phyloP scores from a whole-genome alignment of 2,329 filamentous ascomycete genomes.

The Colletotrichum sp. region DNA sequence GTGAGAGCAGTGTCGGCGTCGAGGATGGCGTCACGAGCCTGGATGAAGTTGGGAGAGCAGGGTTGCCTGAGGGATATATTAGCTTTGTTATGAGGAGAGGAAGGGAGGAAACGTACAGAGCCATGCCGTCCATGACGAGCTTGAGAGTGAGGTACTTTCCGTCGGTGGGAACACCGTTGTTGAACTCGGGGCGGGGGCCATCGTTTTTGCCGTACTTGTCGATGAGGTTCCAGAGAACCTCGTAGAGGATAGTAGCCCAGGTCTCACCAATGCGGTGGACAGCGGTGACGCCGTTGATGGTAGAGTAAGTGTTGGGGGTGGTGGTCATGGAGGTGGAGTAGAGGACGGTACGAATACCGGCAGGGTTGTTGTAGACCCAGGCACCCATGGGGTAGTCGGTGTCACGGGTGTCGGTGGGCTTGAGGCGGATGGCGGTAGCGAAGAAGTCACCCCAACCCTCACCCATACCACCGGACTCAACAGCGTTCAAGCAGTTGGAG shows the following conservation, averaged over 20 bases:
- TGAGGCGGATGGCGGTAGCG: constrained; percentile 54
- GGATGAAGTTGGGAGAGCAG: constrained; percentile 59
- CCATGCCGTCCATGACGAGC: constrained; percentile 56
- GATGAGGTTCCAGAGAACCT: constrained; percentile 63
- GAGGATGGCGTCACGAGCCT: constrained; percentile 59
- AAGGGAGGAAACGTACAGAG: constrained; percentile 36
- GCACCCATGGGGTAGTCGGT: constrained; percentile 54
- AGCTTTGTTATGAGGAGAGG: background rate
- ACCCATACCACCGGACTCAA: constrained; percentile 62
- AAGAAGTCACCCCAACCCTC: constrained; percentile 65
- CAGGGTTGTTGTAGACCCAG: constrained; percentile 49
- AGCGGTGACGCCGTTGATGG: constrained; percentile 38
- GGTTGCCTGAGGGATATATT: constrained; percentile 44
- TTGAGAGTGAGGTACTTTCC: constrained; percentile 58
- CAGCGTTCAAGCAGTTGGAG: constrained; percentile 47
- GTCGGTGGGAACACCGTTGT: constrained; percentile 53
- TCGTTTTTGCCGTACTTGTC: constrained; percentile 59
- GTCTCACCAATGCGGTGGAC: constrained; percentile 57
- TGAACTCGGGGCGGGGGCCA: constrained; percentile 43
- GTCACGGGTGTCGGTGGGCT: constrained; percentile 46
- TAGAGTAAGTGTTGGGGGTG: constrained; percentile 56
- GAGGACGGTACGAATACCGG: constrained; percentile 53
- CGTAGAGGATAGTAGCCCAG: constrained; percentile 59
- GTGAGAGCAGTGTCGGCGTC: constrained; percentile 60
- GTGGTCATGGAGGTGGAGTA: constrained; percentile 55